Evolutionary conservation across 495 filamentous ascomycete genomes (phyloP).

Genomic region (Penicillium steckii): DNA sequence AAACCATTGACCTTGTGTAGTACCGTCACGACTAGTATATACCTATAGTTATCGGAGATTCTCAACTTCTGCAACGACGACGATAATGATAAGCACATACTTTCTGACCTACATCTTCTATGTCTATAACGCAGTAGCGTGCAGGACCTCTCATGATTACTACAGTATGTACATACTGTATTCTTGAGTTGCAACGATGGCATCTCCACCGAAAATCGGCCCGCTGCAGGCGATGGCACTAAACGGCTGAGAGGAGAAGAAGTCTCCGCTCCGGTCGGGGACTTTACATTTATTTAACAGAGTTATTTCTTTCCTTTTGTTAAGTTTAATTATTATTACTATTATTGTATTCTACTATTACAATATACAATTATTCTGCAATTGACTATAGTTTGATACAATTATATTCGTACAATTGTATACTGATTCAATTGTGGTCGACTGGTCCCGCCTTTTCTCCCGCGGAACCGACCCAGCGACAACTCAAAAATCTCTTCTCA

Average conservation of each 20-base stretch:
- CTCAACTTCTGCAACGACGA: too few relatives aligned
- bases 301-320: conserved; percentile 3
- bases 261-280: conserved; percentile 5
- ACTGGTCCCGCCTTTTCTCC: conserved; percentile 19
- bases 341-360: not conserved
- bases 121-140: not conserved
- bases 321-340: not conserved
- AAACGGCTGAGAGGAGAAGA: not conserved
- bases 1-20: too few relatives aligned
- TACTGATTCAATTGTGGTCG: too few relatives aligned
- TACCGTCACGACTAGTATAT: too few relatives aligned
- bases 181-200: not conserved
- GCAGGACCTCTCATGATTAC: too few relatives aligned
- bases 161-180: not conserved
- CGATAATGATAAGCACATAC: too few relatives aligned
- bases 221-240: conserved; percentile 6
- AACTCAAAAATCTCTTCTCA: conserved; percentile 26
- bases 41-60: too few relatives aligned
- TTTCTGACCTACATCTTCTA: too few relatives aligned
- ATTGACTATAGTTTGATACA: too few relatives aligned
- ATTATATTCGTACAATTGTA: too few relatives aligned
- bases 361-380: not conserved
- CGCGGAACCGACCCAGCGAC: conserved; percentile 17
- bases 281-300: not conserved
- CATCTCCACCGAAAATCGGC: conserved; percentile 6